Conservation (phyloP, 2,329 filamentous ascomycete genomes). For the Xenoacremonium recifei region DNA sequence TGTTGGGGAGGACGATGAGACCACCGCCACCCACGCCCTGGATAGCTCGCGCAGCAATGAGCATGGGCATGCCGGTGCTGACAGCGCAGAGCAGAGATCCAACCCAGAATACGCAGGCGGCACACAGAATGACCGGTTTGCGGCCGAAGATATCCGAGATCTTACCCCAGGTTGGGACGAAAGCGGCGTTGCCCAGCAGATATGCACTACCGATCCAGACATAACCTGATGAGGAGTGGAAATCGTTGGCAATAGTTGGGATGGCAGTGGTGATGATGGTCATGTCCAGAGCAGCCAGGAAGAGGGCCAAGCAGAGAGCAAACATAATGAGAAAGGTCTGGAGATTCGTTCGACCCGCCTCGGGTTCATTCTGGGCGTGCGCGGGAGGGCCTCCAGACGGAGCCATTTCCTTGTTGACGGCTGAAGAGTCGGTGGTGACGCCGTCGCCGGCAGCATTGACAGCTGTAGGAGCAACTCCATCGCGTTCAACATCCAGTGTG, state of each 20-base stretch:
- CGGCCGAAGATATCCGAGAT: constrained; percentile 59
- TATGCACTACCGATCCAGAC: constrained; percentile 77
- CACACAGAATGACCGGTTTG: constrained; percentile 51
- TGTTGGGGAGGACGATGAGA: constrained; percentile 59
- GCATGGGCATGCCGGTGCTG: constrained; percentile 47
- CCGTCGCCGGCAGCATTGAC: background rate
- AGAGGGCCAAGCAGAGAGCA: constrained; percentile 44
- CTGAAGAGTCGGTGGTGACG: constrained; percentile 7
- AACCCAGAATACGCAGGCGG: constrained; percentile 52
- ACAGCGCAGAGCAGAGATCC: constrained; percentile 55
- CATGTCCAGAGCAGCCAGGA: constrained; percentile 54
- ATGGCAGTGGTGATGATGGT: constrained; percentile 68
- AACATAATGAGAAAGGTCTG: constrained; percentile 40
- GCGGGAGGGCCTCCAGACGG: constrained; percentile 10
- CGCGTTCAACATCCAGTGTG: constrained; percentile 26
- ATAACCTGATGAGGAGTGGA: constrained; percentile 68
- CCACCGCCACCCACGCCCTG: constrained; percentile 59
- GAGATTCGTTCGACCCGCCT: constrained; percentile 35
- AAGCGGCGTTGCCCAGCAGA: constrained; percentile 65
- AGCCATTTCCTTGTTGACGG: constrained; percentile 9
- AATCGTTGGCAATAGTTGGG: constrained; percentile 61
- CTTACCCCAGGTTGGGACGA: constrained; percentile 69
- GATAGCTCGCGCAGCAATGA: constrained; percentile 54
- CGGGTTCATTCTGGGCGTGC: constrained; percentile 25
- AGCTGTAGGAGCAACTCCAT: constrained; percentile 10